Conservation (phyloP, 495 filamentous ascomycete genomes). For the Penicillium egyptiacum region DNA sequence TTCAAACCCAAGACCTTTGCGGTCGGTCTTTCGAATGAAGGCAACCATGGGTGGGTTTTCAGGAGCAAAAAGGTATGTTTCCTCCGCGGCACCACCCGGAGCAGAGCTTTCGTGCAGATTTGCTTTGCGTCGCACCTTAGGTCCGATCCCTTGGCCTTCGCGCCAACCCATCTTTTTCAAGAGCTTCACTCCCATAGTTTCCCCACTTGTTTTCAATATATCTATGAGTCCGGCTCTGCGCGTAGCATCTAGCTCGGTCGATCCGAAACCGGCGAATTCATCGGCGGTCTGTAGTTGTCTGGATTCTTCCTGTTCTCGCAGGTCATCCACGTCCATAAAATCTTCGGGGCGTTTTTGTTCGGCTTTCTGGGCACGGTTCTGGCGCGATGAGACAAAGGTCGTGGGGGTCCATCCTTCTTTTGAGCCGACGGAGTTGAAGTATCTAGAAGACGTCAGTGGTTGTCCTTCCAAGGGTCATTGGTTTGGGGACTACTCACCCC, state of each 20-base stretch:
- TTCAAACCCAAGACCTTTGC: constrained; percentile 78
- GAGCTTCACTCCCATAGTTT: constrained; percentile 87
- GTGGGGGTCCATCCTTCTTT: constrained; percentile 97
- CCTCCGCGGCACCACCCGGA: constrained; percentile 37
- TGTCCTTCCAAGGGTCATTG: neutral
- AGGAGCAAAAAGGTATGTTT: constrained; percentile 83
- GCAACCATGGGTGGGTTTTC: constrained; percentile 75
- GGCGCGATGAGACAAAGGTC: constrained; percentile 86
- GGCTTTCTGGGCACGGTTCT: constrained; percentile 71
- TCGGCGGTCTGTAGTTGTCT: constrained; percentile 67
- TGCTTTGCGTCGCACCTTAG: constrained; percentile 77
- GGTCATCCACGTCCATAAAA: constrained; percentile 98
- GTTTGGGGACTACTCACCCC: constrained; percentile 59
- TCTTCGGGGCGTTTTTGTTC: constrained; percentile 72
- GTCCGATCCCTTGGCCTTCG: constrained; percentile 88
- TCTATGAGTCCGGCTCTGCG: constrained; percentile 66
- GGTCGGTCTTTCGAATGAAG: constrained; percentile 73
- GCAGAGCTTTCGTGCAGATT: constrained; percentile 56
- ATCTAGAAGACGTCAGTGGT: constrained; percentile 50
- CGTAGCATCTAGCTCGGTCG: constrained; percentile 56
- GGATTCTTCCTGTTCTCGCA: constrained; percentile 81
- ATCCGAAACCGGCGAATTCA: constrained; percentile 75
- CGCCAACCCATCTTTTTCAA: constrained; percentile 96
- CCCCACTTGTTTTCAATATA: constrained; percentile 69
- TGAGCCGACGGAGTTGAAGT: constrained; percentile 96